These are phyloP conservation scores for Trichoderma hamatum DNA, from an alignment of 2,329 filamentous ascomycete species.

Conservation along the genomic window DNA sequence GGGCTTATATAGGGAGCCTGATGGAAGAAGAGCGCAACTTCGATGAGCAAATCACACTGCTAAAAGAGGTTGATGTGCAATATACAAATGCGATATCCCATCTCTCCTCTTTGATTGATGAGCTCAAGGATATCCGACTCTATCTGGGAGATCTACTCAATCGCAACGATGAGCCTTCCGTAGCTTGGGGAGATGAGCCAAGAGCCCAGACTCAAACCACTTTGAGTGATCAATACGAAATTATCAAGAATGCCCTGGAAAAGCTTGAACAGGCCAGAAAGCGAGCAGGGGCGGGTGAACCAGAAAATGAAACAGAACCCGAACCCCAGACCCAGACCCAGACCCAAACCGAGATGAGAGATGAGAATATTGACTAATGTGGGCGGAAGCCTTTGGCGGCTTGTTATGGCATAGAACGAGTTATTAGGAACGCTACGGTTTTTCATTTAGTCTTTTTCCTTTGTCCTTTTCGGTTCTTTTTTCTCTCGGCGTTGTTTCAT, in stretches of 20 bases:
- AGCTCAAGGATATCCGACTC: constrained; percentile 72
- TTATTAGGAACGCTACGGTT: background rate
- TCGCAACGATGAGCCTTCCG: constrained; percentile 63
- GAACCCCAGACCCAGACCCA: background rate
- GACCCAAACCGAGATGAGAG: background rate
- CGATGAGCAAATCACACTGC: constrained; percentile 63
- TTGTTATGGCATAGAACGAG: background rate
- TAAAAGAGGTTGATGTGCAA: constrained; percentile 68
- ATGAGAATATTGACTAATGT: background rate
- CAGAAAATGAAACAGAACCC: background rate
- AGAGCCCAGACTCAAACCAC: background rate
- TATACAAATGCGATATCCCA: constrained; percentile 67
- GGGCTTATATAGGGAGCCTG: constrained; percentile 76
- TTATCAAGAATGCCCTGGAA: constrained; percentile 15
- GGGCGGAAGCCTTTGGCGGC: background rate
- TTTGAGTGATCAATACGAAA: constrained; percentile 16
- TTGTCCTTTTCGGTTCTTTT: background rate
- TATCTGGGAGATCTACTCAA: constrained; percentile 73
- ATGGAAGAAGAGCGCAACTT: constrained; percentile 61
- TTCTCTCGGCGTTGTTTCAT: background rate
- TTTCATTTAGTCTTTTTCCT: background rate
- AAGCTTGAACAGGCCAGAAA: constrained; percentile 17
- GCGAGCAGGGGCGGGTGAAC: background rate
- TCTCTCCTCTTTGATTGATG: constrained; percentile 69
- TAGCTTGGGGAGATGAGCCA: constrained; percentile 11